Evolutionary conservation across 2,329 filamentous ascomycete species (phyloP).

Genomic region (Microcyclospora pomicola): DNA sequence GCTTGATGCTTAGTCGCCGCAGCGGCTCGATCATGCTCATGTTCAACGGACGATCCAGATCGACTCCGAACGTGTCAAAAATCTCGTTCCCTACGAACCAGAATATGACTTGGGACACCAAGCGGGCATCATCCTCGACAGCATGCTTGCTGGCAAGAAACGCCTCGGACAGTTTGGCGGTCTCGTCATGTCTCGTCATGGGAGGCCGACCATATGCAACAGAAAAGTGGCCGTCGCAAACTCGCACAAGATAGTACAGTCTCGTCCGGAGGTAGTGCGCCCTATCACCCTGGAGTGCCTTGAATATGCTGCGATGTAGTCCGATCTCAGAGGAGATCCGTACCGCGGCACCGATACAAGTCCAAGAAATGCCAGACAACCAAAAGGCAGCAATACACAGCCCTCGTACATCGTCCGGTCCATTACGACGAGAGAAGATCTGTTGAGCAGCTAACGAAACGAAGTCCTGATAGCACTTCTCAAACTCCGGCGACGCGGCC

Average conservation of each 20-base stretch:
- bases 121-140: slow-evolving; percentile 16
- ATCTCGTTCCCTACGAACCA: slow-evolving; percentile 16
- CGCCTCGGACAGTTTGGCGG: slow-evolving; percentile 16
- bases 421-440: slow-evolving; percentile 16
- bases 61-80: slow-evolving; percentile 17
- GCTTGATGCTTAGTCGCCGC: slow-evolving; percentile 15
- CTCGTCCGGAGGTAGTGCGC: slow-evolving; percentile 23
- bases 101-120: slow-evolving; percentile 17
- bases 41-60: slow-evolving; percentile 16
- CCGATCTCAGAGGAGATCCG: slow-evolving; percentile 28
- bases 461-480: slow-evolving; percentile 20
- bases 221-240: slow-evolving; percentile 28
- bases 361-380: slow-evolving; percentile 22
- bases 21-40: slow-evolving; percentile 20
- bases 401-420: slow-evolving; percentile 19
- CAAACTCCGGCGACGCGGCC: slow-evolving; percentile 13
- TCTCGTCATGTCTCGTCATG: slow-evolving; percentile 22
- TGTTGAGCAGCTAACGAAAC: slow-evolving; percentile 15
- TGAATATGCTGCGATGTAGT: slow-evolving; percentile 25
- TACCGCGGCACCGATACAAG: slow-evolving; percentile 20
- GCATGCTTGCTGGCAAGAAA: slow-evolving; percentile 22
- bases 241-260: slow-evolving; percentile 27
- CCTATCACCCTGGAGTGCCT: slow-evolving; percentile 20
- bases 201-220: slow-evolving; percentile 26
- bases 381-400: slow-evolving; percentile 28